Evolutionary conservation across 164 flowering plant species (phyloP).

Genomic region (Paratinospora sagittata): DNA sequence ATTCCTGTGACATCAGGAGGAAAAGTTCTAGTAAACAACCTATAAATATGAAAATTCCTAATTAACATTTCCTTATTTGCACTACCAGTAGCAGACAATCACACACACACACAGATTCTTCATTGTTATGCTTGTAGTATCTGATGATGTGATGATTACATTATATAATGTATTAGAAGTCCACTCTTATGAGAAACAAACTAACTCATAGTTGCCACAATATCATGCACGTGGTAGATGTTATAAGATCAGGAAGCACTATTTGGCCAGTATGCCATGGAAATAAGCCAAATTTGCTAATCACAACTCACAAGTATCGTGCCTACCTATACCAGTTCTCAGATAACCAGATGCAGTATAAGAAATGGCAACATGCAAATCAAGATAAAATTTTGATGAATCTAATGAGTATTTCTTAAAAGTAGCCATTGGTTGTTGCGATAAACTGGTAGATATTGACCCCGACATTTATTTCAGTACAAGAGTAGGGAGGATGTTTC

Average conservation of each 20-base stretch:
- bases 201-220: neutral
- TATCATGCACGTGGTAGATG: neutral
- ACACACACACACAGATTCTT: neutral
- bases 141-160: too few relatives aligned
- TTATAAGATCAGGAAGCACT: too few relatives aligned
- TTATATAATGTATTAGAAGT: neutral
- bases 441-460: neutral
- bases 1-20: conserved; percentile 52
- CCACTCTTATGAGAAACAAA: neutral
- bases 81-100: neutral
- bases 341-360: neutral
- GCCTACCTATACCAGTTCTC: neutral
- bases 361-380: neutral
- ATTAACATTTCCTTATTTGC: too few relatives aligned
- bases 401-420: neutral
- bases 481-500: too few relatives aligned
- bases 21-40: neutral
- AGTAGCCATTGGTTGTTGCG: too few relatives aligned
- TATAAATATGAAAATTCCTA: too few relatives aligned
- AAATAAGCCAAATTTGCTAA: too few relatives aligned
- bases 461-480: neutral
- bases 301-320: neutral
- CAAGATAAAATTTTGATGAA: neutral
- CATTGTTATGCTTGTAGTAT: neutral
- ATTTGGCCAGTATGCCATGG: too few relatives aligned